Evolutionary conservation across 495 filamentous ascomycete genomes (phyloP).

Genomic region (Cercophora samala): DNA sequence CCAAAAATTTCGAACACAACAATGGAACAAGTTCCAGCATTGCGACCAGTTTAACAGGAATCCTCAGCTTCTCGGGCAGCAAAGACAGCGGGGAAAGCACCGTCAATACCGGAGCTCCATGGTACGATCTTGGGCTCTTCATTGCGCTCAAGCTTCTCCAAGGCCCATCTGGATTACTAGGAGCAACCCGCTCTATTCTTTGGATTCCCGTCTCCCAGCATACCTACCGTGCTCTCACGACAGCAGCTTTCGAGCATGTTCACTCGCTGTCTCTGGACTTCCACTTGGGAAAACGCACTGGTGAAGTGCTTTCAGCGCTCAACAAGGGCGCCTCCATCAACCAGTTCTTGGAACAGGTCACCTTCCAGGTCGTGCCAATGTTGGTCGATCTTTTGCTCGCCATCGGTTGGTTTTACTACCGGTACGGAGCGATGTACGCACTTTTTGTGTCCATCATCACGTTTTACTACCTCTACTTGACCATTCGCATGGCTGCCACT

Average conservation of each 20-base stretch:
- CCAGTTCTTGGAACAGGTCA: constrained; percentile 90
- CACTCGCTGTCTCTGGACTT: constrained; percentile 94
- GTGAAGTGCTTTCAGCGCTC: constrained; percentile 88
- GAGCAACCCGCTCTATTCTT: constrained; percentile 72
- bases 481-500: constrained; percentile 92
- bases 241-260: constrained; percentile 94
- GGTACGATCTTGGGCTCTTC: constrained; percentile 64
- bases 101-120: constrained; percentile 24
- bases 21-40: background rate
- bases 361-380: constrained; percentile 94
- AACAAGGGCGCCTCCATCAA: constrained; percentile 97
- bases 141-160: constrained; percentile 82
- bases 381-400: constrained; percentile 84
- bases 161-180: constrained; percentile 80
- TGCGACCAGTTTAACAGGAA: background rate
- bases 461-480: constrained; percentile 95
- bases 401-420: constrained; percentile 76
- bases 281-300: constrained; percentile 93
- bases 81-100: background rate
- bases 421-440: constrained; percentile 87
- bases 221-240: constrained; percentile 90
- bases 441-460: constrained; percentile 85
- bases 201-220: constrained; percentile 98
- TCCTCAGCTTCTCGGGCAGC: background rate
- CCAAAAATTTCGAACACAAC: constrained; percentile 19